phyloP scores from a whole-genome alignment of 352 stramenopile species.

The Aphanomyces stellatus region DNA sequence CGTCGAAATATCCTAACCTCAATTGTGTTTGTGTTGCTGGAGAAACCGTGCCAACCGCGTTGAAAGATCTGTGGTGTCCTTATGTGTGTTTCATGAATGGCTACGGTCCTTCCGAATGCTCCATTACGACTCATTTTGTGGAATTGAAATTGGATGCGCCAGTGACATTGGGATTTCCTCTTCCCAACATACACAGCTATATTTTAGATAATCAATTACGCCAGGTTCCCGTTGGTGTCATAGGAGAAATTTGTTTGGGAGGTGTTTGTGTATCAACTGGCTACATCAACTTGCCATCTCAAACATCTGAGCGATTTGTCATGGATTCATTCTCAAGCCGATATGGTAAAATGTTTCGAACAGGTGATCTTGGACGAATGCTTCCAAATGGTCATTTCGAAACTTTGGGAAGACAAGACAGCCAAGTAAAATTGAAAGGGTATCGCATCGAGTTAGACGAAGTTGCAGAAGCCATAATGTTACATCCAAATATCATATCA shows the following conservation, averaged over 20 bases:
- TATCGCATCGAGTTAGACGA: constrained; percentile 78
- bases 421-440: constrained; percentile 72
- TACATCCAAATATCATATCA: constrained; percentile 29
- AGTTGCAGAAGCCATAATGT: constrained; percentile 52
- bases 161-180: not conserved
- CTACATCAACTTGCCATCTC: not conserved
- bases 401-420: constrained; percentile 55
- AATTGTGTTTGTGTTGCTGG: not conserved
- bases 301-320: constrained; percentile 23
- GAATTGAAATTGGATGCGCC: not conserved
- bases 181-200: not conserved
- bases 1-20: not conserved
- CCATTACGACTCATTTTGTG: not conserved
- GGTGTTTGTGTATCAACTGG: not conserved
- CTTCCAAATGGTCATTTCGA: constrained; percentile 87
- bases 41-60: not conserved
- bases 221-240: not conserved
- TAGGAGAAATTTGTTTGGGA: not conserved
- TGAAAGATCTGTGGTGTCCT: not conserved
- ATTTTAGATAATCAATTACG: not conserved
- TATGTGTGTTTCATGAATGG: not conserved
- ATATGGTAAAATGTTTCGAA: constrained; percentile 87
- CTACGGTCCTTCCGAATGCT: not conserved
- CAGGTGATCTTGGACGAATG: constrained; percentile 85
- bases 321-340: constrained; percentile 50